Percentiles rank a stretch among this genome's conserved stretches.
Evolutionary conservation across 2,329 filamentous ascomycete species (phyloP).

Genomic region (Fusarium neocosmosporiellum): DNA sequence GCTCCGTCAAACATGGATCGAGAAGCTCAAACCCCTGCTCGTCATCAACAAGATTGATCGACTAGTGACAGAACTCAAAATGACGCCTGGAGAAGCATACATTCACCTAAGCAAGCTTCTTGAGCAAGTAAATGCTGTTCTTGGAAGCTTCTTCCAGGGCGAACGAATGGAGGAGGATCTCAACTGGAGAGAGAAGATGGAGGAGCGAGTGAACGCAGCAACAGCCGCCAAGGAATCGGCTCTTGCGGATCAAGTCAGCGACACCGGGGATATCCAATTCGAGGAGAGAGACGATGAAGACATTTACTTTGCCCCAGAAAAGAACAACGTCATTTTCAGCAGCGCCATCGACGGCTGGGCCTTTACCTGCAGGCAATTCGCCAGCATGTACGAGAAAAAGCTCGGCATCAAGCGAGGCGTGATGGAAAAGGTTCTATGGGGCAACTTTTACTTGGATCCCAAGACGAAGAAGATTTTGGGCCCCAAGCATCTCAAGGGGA

Average conservation of each 20-base stretch:
- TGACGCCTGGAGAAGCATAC: constrained; percentile 91
- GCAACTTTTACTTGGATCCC: constrained; percentile 94
- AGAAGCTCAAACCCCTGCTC: constrained; percentile 92
- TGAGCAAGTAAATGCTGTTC: constrained; percentile 96
- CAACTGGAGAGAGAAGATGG: constrained; percentile 93
- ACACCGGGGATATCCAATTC: constrained; percentile 74
- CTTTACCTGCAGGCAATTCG: constrained; percentile 95
- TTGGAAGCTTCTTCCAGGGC: constrained; percentile 97
- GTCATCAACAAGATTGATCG: constrained; percentile 99
- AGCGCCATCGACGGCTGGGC: constrained; percentile 99
- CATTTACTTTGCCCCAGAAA: constrained; percentile 97
- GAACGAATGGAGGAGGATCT: constrained; percentile 99
- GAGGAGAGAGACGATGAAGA: constrained; percentile 96
- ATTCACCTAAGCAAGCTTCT: constrained; percentile 88
- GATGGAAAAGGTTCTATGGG: constrained; percentile 96
- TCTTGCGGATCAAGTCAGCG: constrained; percentile 60
- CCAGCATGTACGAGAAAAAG: constrained; percentile 94
- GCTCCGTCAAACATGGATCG: constrained; percentile 91
- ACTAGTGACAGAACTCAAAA: constrained; percentile 91
- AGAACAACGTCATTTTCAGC: constrained; percentile 99
- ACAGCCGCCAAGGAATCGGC: constrained; percentile 69
- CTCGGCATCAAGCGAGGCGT: constrained; percentile 89
- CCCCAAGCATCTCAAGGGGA: constrained; percentile 91
- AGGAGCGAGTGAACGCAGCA: constrained; percentile 82
- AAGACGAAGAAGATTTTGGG: constrained; percentile 95